These are phyloP conservation scores for Nannochloropsis gaditana DNA, from an alignment of 108 stramenopile genomes.

Conservation along the genomic window DNA sequence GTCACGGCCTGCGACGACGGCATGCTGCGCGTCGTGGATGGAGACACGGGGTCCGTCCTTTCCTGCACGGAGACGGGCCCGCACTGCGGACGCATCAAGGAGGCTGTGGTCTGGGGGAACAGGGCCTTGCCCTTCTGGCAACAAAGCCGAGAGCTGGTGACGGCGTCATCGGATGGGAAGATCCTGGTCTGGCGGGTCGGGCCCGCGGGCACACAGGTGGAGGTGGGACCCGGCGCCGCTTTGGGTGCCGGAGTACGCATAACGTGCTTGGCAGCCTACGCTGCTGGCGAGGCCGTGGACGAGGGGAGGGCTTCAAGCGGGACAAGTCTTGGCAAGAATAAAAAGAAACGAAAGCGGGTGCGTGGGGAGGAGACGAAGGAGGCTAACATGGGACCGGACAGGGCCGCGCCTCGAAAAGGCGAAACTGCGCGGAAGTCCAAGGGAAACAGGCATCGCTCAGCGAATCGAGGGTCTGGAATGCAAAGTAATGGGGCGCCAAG, in stretches of 20 bases:
- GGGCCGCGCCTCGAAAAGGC: not conserved
- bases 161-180: not conserved
- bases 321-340: not conserved
- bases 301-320: not conserved
- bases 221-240: not conserved
- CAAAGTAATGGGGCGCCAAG: no score
- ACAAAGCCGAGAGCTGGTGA: not conserved
- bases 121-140: no score
- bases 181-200: not conserved
- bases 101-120: not conserved
- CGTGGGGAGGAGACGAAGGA: not conserved
- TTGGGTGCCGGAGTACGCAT: not conserved
- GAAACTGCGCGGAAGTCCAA: no score
- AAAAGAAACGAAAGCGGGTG: not conserved
- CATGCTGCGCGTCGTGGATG: not conserved
- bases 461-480: no score
- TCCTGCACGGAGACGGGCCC: not conserved
- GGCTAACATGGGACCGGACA: not conserved
- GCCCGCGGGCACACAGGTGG: not conserved
- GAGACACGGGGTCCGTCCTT: not conserved
- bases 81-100: slow-evolving; percentile 9
- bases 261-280: not conserved
- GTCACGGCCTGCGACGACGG: not conserved
- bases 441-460: no score
- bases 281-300: not conserved